Percentiles rank a stretch among this genome's conserved stretches.
These are phyloP conservation scores for Lentinula lateritia DNA, from an alignment of 768 basidiomycete genomes.

Conservation along the genomic window DNA sequence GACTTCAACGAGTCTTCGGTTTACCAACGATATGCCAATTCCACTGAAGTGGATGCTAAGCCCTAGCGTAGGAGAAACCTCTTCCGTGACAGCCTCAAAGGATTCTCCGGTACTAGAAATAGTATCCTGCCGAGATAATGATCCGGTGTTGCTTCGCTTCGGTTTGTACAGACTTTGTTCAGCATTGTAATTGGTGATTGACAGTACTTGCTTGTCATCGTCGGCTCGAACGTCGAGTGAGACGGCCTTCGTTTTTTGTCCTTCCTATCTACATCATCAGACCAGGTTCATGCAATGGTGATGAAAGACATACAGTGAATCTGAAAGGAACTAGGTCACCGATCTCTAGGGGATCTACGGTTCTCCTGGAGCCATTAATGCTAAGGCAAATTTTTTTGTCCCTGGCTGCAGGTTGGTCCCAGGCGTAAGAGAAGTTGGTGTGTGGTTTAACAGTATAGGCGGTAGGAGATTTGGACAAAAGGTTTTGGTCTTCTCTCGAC, in stretches of 20 bases:
- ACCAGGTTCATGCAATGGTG: background rate
- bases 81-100: conserved; percentile 83
- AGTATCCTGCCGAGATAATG: conserved; percentile 62
- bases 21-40: conserved; percentile 88
- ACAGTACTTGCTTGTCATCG: conserved; percentile 75
- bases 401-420: conserved; percentile 85
- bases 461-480: conserved; percentile 31
- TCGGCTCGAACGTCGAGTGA: conserved; percentile 94
- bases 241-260: conserved; percentile 56
- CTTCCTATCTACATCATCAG: conserved; percentile 31
- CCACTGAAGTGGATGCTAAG: conserved; percentile 79
- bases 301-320: conserved; percentile 51
- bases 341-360: conserved; percentile 92
- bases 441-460: conserved; percentile 56
- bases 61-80: conserved; percentile 58
- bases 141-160: conserved; percentile 39
- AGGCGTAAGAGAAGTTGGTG: conserved; percentile 67
- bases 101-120: conserved; percentile 63
- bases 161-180: conserved; percentile 88
- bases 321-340: conserved; percentile 88
- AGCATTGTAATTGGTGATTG: conserved; percentile 82
- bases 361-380: conserved; percentile 55
- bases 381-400: conserved; percentile 74
- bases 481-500: conserved; percentile 28
- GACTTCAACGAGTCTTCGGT: conserved; percentile 83